Evolutionary conservation across 495 filamentous ascomycete species (phyloP).

Genomic region (Lasiosphaeris hirsuta): DNA sequence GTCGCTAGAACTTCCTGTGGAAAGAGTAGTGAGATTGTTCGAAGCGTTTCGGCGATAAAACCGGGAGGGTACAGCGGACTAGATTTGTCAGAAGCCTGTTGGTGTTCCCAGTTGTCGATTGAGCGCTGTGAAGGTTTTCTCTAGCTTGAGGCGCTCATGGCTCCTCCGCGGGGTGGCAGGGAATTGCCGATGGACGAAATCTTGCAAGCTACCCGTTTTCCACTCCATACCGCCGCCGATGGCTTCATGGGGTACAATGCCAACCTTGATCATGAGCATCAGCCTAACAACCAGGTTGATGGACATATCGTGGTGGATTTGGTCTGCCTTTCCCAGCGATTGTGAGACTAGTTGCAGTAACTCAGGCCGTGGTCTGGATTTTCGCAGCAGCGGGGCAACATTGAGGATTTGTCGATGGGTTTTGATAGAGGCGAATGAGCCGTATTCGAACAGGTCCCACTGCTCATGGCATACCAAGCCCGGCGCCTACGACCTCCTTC

Average conservation of each 20-base stretch:
- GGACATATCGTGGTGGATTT: no score
- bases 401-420: no score
- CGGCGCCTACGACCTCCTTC: neutral
- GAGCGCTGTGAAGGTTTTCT: conserved; percentile 16
- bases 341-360: no score
- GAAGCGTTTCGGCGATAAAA: conserved; percentile 44
- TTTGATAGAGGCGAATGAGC: no score
- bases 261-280: conserved; percentile 3
- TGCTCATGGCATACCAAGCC: neutral
- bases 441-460: no score
- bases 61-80: conserved; percentile 26
- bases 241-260: neutral
- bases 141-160: conserved; percentile 13
- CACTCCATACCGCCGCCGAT: neutral
- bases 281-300: conserved; percentile 1
- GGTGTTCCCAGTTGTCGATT: conserved; percentile 47
- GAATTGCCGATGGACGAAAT: conserved; percentile 3
- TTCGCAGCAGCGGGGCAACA: no score
- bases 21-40: conserved; percentile 44
- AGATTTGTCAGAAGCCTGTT: conserved; percentile 25
- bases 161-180: neutral
- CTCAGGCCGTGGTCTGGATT: no score
- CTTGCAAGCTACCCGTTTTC: neutral
- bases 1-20: conserved; percentile 30
- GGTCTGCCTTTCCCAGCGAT: no score